Evolutionary conservation across 371 early-diverging fungal species (phyloP).

Genomic region (Apophysomyces elegans): DNA sequence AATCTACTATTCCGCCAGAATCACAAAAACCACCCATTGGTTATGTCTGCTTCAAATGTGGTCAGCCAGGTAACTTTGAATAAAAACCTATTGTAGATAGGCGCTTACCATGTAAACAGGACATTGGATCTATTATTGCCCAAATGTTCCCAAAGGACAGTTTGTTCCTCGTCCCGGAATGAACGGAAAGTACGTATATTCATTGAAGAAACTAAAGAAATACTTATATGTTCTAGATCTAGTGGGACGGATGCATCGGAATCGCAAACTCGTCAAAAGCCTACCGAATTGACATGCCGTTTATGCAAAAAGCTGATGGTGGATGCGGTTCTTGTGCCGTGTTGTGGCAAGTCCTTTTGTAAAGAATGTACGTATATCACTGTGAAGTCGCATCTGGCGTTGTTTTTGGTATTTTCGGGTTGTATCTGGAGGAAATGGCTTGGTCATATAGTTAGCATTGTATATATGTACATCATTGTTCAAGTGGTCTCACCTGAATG

Average conservation of each 20-base stretch:
- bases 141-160: conserved; percentile 54
- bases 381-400: conserved; percentile 2
- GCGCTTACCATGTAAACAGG: conserved; percentile 19
- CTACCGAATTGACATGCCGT: conserved; percentile 70
- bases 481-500: conserved; percentile 15
- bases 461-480: conserved; percentile 12
- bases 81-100: too few relatives aligned
- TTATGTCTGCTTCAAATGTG: conserved; percentile 56
- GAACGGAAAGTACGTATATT: conserved; percentile 30
- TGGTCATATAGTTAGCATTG: conserved; percentile 9
- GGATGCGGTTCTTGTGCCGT: conserved; percentile 82
- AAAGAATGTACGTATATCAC: conserved; percentile 73
- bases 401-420: conserved; percentile 8
- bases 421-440: conserved; percentile 8
- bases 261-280: conserved; percentile 26
- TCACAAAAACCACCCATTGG: conserved; percentile 52
- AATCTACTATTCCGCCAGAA: conserved; percentile 48
- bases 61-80: conserved; percentile 41
- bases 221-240: not conserved
- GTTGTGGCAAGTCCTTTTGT: conserved; percentile 89
- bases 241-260: not conserved
- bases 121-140: conserved; percentile 61
- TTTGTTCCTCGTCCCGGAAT: conserved; percentile 42
- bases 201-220: not conserved
- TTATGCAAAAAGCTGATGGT: conserved; percentile 78